These are phyloP conservation scores for Chenopodium quinoa DNA, from an alignment of 148 eudicot genomes.

Conservation along the genomic window DNA sequence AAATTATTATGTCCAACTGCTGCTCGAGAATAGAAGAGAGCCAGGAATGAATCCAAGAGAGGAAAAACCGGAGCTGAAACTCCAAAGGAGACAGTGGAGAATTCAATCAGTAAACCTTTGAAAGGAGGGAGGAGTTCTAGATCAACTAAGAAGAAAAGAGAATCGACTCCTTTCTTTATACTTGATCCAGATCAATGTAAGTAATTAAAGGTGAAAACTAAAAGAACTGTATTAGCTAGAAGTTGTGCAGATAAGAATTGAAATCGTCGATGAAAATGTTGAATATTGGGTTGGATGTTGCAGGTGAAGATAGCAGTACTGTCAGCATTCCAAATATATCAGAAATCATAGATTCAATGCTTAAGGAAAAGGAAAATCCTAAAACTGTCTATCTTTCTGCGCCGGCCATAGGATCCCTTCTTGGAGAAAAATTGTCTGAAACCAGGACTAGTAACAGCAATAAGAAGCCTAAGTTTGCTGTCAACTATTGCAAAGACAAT, in stretches of 20 bases:
- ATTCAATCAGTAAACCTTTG: slow-evolving; percentile 15
- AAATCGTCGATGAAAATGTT: too few relatives aligned
- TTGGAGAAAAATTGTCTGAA: slow-evolving; percentile 29
- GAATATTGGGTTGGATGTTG: slow-evolving; percentile 17
- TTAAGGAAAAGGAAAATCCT: slow-evolving; percentile 29
- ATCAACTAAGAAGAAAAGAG: slow-evolving; percentile 20
- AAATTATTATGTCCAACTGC: slow-evolving; percentile 14
- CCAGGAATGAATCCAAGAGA: slow-evolving; percentile 27
- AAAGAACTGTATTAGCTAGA: neutral
- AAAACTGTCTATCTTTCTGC: slow-evolving; percentile 33
- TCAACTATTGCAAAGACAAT: slow-evolving; percentile 14
- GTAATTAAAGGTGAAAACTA: neutral
- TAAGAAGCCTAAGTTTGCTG: slow-evolving; percentile 18
- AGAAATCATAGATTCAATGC: slow-evolving; percentile 38
- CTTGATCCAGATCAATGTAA: slow-evolving; percentile 38
- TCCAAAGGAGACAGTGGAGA: slow-evolving; percentile 16
- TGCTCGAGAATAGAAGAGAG: slow-evolving; percentile 23
- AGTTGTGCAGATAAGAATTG: neutral
- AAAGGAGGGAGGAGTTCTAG: slow-evolving; percentile 21
- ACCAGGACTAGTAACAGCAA: slow-evolving; percentile 2
- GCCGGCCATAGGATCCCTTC: slow-evolving; percentile 33
- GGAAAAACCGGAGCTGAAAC: slow-evolving; percentile 18
- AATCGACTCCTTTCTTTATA: slow-evolving; percentile 35
- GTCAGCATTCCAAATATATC: slow-evolving; percentile 30
- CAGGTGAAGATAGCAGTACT: slow-evolving; percentile 36